These are phyloP conservation scores for Leccinum fibrillosum DNA, from an alignment of 768 basidiomycete genomes.

Conservation along the genomic window DNA sequence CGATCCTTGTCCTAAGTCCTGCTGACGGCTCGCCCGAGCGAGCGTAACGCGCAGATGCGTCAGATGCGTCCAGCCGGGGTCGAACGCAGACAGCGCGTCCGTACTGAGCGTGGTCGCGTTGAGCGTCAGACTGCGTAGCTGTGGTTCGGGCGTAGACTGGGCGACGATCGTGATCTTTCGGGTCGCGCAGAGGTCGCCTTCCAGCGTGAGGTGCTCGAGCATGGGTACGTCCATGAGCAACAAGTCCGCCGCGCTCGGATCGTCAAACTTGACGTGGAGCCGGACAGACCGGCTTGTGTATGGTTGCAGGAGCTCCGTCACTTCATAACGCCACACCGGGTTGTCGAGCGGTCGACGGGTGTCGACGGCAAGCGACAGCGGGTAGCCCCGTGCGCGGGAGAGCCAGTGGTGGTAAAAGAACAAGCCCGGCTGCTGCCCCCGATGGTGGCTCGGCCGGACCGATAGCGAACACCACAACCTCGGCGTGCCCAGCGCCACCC, in stretches of 20 bases:
- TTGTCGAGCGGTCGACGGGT: conserved; percentile 8
- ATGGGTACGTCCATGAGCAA: conserved; percentile 19
- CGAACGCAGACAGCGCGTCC: conserved; percentile 7
- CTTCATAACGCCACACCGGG: conserved; percentile 20
- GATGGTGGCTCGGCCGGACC: conserved; percentile 5
- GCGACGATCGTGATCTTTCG: conserved; percentile 10
- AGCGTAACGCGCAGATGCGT: conserved; percentile 10
- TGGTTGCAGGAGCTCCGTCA: conserved; percentile 21
- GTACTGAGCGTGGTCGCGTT: not conserved
- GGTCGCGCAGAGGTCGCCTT: conserved; percentile 3
- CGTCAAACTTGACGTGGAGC: conserved; percentile 13
- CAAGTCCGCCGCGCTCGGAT: conserved; percentile 6
- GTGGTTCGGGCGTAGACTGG: conserved; percentile 2
- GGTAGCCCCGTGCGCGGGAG: conserved; percentile 17
- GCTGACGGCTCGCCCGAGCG: not conserved
- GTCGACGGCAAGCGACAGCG: conserved; percentile 22
- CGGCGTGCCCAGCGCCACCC: conserved; percentile 37
- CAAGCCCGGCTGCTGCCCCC: conserved; percentile 7
- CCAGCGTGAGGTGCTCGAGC: conserved; percentile 16
- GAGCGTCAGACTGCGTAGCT: conserved; percentile 15
- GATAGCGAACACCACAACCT: conserved; percentile 47
- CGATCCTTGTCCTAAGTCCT: not conserved
- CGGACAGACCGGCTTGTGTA: conserved; percentile 11
- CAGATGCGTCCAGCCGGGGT: conserved; percentile 16
- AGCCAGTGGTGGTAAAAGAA: conserved; percentile 19